phyloP scores from a whole-genome alignment of 148 eudicot species.

The Nyssa sinensis region DNA sequence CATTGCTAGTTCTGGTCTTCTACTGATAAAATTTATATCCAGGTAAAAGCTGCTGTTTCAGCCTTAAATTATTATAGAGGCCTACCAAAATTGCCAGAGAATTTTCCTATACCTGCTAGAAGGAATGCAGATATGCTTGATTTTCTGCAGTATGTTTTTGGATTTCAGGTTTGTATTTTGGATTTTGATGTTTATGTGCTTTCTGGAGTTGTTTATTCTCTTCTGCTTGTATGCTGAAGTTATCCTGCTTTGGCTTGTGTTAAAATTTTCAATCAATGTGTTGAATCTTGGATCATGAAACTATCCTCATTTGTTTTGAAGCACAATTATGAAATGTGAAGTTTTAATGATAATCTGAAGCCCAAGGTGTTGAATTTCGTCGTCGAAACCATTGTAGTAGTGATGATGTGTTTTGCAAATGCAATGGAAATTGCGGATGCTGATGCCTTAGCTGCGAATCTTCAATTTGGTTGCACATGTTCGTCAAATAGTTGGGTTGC shows the following conservation, averaged over 20 bases:
- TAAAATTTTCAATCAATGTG: background rate
- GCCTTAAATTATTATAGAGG: conserved; percentile 63
- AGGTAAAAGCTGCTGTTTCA: conserved; percentile 89
- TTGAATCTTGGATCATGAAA: background rate
- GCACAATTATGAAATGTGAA: background rate
- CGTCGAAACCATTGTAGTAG: no score
- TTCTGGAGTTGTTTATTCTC: background rate
- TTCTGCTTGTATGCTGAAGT: conserved; percentile 11
- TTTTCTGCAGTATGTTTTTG: conserved; percentile 90
- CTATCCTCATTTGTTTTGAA: background rate
- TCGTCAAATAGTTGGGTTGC: background rate
- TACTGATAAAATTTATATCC: conserved; percentile 25
- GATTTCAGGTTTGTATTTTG: conserved; percentile 72
- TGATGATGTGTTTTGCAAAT: background rate
- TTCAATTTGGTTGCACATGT: background rate
- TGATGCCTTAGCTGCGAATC: background rate
- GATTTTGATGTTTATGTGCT: conserved; percentile 3
- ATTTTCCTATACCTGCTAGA: conserved; percentile 51
- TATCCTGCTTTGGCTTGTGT: background rate
- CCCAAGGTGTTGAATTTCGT: no score
- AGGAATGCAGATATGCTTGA: conserved; percentile 85
- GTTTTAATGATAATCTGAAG: background rate
- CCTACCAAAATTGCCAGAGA: conserved; percentile 70
- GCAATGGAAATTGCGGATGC: background rate
- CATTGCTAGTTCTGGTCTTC: conserved; percentile 7